Percentiles rank a stretch among this genome's conserved stretches.
Evolutionary conservation across 257 asterid species (phyloP).

Genomic region (Rauvolfia tetraphylla): DNA sequence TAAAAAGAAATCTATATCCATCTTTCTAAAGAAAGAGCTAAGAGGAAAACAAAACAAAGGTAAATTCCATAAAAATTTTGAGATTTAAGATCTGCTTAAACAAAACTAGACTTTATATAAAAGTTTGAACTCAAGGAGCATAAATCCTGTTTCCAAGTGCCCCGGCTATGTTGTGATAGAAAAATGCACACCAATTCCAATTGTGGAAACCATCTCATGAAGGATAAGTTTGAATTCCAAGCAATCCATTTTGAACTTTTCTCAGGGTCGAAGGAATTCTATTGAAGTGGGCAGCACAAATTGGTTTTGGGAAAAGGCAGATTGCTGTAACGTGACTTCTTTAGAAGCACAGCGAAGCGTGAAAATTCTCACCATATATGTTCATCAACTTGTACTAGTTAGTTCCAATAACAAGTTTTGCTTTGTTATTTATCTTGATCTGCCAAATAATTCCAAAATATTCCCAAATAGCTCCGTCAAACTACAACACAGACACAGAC

Average conservation of each 20-base stretch:
- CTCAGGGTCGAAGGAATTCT: background rate
- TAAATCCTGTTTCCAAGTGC: background rate
- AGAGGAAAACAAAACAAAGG: background rate
- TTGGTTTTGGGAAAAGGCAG: background rate
- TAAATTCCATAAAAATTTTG: background rate
- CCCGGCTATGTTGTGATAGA: background rate
- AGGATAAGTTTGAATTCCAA: background rate
- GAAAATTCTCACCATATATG: background rate
- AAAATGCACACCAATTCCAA: background rate
- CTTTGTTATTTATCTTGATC: background rate
- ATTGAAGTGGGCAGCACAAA: background rate
- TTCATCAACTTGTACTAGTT: background rate
- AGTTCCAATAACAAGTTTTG: background rate
- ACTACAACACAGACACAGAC: background rate
- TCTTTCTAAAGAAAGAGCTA: background rate
- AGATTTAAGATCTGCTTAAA: background rate
- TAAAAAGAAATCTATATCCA: background rate
- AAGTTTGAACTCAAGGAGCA: background rate
- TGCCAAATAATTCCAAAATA: background rate
- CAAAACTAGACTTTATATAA: background rate
- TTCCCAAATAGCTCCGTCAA: background rate
- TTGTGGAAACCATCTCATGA: background rate
- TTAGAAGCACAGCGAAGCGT: background rate
- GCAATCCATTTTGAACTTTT: background rate
- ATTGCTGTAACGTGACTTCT: background rate